Evolutionary conservation across 805 yeast species (phyloP), one percentile per base, ranked within the genome.

Genomic region (Metschnikowia lunata): DNA sequence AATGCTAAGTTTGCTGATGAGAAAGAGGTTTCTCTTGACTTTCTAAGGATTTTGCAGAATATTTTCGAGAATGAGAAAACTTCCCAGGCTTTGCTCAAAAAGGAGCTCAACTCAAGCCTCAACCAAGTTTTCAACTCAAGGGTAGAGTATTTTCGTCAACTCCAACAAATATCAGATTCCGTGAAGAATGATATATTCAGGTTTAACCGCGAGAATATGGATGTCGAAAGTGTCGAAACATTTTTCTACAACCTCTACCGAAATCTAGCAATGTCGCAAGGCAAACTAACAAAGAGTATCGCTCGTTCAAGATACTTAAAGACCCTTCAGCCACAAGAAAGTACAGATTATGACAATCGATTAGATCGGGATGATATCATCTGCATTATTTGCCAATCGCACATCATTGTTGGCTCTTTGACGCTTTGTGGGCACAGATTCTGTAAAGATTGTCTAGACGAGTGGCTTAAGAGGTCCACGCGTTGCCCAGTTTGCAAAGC

Each of bases 341-440:
- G 29, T 13, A 32, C 45, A 10, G 26, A 34, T 36, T 13, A 10
- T 27, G 40, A 31, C 36, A 37, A 29, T 34, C 44, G 14, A 43
- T 40, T 43, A 47, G 30, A 34, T 41, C n/a, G 43, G 35, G 74
- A 72, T 7, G 78, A 71, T 8, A 59, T 73, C 42, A 63, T 74
- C 14, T 93, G 99, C 62, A 76, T 82, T 29, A 90, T 93, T 48
- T 93, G 99, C 60, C 78, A 85, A 15, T 74, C 81, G 4, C 60
- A 76, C 1, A 87, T 89, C 39, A 69, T 77, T 3, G 71, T 80
- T 33, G 99, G 99, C 0, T 76, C 93, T 0, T 68, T 93, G 44
- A 84, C 96, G 0, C 80, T 80, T 8, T 93, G 99, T 72, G 98
- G 98, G 0, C 99, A 93, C 63, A 82, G 81, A 53, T 93, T 85